A percentile compares a stretch with the other conserved stretches of the same genome.
Evolutionary conservation across 208 protist genomes (phyloP).

Genomic region (Leishmania tropica): DNA sequence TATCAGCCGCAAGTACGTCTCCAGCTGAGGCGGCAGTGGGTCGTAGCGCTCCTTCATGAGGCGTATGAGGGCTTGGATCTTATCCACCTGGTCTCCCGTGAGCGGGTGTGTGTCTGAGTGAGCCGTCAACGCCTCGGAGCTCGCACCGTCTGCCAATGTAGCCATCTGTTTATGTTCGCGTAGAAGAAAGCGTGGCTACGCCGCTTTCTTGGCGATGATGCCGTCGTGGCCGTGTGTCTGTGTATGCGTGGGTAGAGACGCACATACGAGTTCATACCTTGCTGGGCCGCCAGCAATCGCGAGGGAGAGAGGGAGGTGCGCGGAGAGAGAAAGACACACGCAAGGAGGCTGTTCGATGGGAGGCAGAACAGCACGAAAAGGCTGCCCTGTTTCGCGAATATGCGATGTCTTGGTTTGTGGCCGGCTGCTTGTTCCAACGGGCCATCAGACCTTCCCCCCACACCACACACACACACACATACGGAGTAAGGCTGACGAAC

Average conservation of each 20-base stretch:
- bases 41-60: slow-evolving; percentile 35
- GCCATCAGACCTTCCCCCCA: neutral
- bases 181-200: neutral
- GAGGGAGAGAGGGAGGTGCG: neutral
- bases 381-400: neutral
- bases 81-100: slow-evolving; percentile 34
- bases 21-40: slow-evolving; percentile 11
- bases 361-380: too few species aligned
- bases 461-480: neutral
- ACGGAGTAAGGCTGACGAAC: too few species aligned
- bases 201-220: neutral
- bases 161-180: neutral
- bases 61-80: slow-evolving; percentile 46
- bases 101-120: neutral
- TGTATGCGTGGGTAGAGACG: neutral
- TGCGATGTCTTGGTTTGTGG: neutral
- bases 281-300: neutral
- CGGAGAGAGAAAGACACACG: neutral
- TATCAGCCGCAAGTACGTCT: slow-evolving; percentile 10
- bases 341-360: neutral
- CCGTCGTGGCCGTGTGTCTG: neutral
- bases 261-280: neutral
- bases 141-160: neutral
- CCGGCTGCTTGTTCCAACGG: neutral
- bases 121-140: neutral